phyloP scores from a whole-genome alignment of 129 eudicot genomes.

The Deinandra increscens region DNA sequence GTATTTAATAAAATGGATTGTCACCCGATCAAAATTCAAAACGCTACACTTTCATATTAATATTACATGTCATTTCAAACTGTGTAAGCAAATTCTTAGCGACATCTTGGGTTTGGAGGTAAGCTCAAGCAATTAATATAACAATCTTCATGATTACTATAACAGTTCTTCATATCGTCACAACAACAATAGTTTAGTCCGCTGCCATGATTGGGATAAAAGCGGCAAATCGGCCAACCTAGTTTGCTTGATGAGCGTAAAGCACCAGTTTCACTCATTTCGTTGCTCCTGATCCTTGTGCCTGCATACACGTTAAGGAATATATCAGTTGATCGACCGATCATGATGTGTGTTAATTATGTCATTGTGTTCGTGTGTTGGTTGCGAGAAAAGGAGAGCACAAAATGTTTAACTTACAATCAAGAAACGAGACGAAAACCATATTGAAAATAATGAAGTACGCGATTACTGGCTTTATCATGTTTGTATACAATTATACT shows the following conservation, averaged over 20 bases:
- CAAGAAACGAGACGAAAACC: conserved; percentile 8
- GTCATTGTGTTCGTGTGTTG: too few relatives aligned
- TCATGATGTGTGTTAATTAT: too few relatives aligned
- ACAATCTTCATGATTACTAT: background rate
- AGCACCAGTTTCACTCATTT: background rate
- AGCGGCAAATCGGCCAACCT: background rate
- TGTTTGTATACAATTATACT: too few relatives aligned
- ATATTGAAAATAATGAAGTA: background rate
- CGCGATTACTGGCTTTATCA: background rate
- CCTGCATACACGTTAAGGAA: conserved; percentile 2
- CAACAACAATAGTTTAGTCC: conserved; percentile 13
- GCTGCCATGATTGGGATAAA: background rate
- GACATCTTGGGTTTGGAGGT: background rate
- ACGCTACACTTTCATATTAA: background rate
- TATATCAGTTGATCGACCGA: background rate
- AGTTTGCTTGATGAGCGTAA: background rate
- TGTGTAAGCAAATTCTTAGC: too few relatives aligned
- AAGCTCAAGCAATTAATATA: conserved; percentile 16
- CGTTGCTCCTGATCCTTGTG: background rate
- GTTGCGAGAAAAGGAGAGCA: background rate
- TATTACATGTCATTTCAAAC: too few relatives aligned
- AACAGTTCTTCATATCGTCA: background rate
- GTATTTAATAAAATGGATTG: too few relatives aligned
- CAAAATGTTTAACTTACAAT: background rate
- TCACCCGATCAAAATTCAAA: too few relatives aligned